Evolutionary conservation across 2,329 filamentous ascomycete species (phyloP).

Genomic region (Microcyclosporella mali): DNA sequence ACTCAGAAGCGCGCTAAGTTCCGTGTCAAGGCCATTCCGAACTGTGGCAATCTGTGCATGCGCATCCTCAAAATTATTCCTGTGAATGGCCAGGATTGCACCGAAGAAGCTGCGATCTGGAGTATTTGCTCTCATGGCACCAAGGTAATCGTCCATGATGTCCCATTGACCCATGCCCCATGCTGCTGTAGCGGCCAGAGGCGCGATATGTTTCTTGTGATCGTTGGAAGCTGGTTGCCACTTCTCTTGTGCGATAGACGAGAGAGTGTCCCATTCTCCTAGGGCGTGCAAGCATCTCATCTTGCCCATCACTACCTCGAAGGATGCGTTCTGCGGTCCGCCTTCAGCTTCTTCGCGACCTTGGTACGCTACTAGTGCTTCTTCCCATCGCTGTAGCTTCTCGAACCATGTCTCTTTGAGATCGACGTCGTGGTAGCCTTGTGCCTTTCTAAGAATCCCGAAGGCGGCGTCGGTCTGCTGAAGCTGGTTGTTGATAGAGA

Average conservation of each 20-base stretch:
- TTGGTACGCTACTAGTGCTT: slow-evolving; percentile 86
- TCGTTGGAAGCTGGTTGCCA: slow-evolving; percentile 88
- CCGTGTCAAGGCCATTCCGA: slow-evolving; percentile 87
- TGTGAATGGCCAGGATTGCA: slow-evolving; percentile 87
- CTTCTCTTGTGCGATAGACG: slow-evolving; percentile 80
- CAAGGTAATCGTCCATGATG: slow-evolving; percentile 93
- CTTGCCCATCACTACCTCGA: slow-evolving; percentile 98
- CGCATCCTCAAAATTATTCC: slow-evolving; percentile 91
- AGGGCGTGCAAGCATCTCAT: slow-evolving; percentile 97
- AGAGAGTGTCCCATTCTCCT: slow-evolving; percentile 93
- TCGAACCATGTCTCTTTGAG: slow-evolving; percentile 98
- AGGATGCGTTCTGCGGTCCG: slow-evolving; percentile 47
- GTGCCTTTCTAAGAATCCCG: slow-evolving; percentile 91
- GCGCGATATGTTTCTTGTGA: slow-evolving; percentile 83
- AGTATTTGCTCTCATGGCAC: slow-evolving; percentile 87
- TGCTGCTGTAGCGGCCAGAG: slow-evolving; percentile 86
- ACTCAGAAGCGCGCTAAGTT: slow-evolving; percentile 91
- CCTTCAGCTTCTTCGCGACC: slow-evolving; percentile 69
- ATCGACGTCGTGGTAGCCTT: slow-evolving; percentile 92
- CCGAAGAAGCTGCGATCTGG: slow-evolving; percentile 97
- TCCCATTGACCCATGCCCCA: slow-evolving; percentile 98
- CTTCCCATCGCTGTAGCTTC: slow-evolving; percentile 96
- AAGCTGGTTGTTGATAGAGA: slow-evolving; percentile 98
- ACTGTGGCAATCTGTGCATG: slow-evolving; percentile 85
- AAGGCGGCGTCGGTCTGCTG: slow-evolving; percentile 99